phyloP scores from a whole-genome alignment of 768 basidiomycete genomes.

The Auriscalpium vulgare region DNA sequence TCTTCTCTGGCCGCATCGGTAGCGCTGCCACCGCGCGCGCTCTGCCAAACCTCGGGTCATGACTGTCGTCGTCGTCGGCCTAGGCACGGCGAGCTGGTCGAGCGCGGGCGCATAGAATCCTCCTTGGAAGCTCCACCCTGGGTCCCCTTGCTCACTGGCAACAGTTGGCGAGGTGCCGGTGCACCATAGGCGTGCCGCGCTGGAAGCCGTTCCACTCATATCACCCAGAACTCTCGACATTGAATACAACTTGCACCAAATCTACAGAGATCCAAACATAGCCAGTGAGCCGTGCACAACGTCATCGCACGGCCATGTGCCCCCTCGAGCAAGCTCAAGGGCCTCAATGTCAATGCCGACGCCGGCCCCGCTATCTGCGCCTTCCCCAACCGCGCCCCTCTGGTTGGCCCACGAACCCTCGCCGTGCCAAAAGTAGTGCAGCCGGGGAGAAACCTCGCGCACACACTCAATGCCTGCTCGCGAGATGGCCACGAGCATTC shows the following conservation, averaged over 20 bases:
- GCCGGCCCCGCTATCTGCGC: not conserved
- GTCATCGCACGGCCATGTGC: too few relatives aligned
- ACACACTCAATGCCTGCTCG: not conserved
- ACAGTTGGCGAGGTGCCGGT: not conserved
- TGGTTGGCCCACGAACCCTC: not conserved
- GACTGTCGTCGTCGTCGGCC: not conserved
- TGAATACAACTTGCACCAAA: too few relatives aligned
- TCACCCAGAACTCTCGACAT: not conserved
- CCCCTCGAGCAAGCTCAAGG: too few relatives aligned
- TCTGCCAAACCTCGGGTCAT: not conserved
- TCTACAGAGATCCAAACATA: too few relatives aligned
- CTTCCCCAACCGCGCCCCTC: not conserved
- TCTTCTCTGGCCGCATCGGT: not conserved
- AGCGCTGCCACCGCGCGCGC: not conserved
- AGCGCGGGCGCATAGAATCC: not conserved
- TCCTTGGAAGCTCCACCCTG: not conserved
- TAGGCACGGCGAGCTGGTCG: not conserved
- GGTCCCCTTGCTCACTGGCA: not conserved
- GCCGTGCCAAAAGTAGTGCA: not conserved
- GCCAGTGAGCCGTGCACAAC: too few relatives aligned
- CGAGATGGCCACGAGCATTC: conserved; percentile 1
- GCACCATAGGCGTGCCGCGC: not conserved
- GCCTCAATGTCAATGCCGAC: not conserved
- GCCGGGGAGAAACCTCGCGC: conserved; percentile 1
- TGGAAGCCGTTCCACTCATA: not conserved